A percentile compares a stretch with the other conserved stretches of the same genome.
Evolutionary conservation across 208 protist genomes (phyloP).

Genomic region (Leishmania arabica): DNA sequence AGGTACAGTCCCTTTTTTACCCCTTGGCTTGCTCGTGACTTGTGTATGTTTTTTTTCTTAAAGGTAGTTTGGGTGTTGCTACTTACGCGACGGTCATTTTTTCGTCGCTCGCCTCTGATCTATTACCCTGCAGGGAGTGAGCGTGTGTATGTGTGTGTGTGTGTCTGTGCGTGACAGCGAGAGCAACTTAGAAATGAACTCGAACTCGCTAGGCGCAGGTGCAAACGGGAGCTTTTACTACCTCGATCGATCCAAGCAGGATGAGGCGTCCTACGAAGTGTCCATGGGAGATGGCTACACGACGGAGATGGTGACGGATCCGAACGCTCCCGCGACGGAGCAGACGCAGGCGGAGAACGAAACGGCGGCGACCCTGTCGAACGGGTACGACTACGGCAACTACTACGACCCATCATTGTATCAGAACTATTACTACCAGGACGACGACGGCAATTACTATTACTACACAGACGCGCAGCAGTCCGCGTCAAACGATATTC

Average conservation of each 20-base stretch:
- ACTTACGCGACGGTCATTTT: too few species aligned
- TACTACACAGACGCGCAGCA: constrained; percentile 53
- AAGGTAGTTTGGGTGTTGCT: neutral
- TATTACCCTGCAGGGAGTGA: neutral
- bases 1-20: neutral
- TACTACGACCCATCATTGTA: constrained; percentile 57
- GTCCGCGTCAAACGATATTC: constrained; percentile 22
- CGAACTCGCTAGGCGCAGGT: constrained; percentile 1
- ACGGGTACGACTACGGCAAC: constrained; percentile 32
- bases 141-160: neutral
- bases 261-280: constrained; percentile 19
- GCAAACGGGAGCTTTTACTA: constrained; percentile 18
- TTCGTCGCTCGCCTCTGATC: too few species aligned
- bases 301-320: constrained; percentile 16
- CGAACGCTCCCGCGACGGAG: constrained; percentile 7
- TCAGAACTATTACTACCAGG: constrained; percentile 80
- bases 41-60: neutral
- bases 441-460: constrained; percentile 77
- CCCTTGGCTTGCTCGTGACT: neutral
- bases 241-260: constrained; percentile 15
- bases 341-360: constrained; percentile 32
- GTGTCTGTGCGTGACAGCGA: neutral
- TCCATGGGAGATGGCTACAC: constrained; percentile 25
- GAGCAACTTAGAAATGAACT: constrained; percentile 1
- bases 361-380: constrained; percentile 21